A percentile compares a stretch with the other conserved stretches of the same genome.
These are phyloP conservation scores for Dorcoceras hygrometricum DNA, from an alignment of 257 asterid species.

Conservation along the genomic window DNA sequence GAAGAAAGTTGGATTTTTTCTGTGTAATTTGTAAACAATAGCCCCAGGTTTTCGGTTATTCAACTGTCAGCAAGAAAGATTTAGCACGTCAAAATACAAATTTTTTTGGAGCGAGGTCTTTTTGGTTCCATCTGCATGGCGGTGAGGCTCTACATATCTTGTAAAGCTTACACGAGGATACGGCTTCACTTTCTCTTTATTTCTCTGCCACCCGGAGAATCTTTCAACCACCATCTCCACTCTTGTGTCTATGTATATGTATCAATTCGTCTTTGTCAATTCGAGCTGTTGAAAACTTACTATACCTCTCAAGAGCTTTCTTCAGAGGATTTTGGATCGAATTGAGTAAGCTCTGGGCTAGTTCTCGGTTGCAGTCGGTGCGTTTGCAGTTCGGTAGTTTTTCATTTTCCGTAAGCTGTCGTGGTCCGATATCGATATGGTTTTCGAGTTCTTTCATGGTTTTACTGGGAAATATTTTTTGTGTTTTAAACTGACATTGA, in stretches of 20 bases:
- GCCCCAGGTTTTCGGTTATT: conserved; percentile 10
- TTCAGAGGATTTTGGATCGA: conserved; percentile 27
- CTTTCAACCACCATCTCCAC: conserved; percentile 28
- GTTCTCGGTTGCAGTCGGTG: conserved; percentile 17
- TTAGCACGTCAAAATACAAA: neutral
- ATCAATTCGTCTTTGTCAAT: conserved; percentile 24
- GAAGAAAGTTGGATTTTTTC: neutral
- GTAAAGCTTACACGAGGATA: conserved; percentile 56
- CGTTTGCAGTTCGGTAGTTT: neutral
- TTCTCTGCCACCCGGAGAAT: conserved; percentile 47
- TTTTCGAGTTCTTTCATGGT: conserved; percentile 6
- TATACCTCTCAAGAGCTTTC: neutral
- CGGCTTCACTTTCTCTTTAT: conserved; percentile 35
- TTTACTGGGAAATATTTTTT: neutral
- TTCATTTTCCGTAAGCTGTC: conserved; percentile 3
- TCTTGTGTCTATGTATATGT: conserved; percentile 9
- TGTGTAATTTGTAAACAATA: neutral
- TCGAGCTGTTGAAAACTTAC: conserved; percentile 7
- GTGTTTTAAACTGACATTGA: conserved; percentile 7
- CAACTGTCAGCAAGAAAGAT: neutral
- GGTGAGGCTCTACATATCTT: conserved; percentile 37
- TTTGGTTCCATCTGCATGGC: conserved; percentile 64
- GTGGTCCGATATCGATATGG: conserved; percentile 25
- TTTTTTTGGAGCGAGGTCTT: conserved; percentile 10
- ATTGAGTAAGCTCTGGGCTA: conserved; percentile 32